Base-by-base conservation (phyloP, 2,329 filamentous ascomycete species). In the Nannizziopsis arthrosporioides region DNA sequence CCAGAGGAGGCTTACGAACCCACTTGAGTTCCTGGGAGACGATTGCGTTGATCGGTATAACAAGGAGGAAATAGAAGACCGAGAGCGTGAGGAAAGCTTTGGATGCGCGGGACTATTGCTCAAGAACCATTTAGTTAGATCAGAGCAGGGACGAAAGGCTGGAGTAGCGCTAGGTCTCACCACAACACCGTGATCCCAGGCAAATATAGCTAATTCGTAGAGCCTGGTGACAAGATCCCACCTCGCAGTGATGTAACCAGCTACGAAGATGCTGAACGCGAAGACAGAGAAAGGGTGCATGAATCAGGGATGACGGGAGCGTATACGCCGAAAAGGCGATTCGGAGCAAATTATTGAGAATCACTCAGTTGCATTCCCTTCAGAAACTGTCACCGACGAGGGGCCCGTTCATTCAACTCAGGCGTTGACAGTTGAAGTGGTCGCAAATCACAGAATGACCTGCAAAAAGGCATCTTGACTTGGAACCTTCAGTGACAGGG, bases 261-360 rank as follows among this genome's bases (percentile, higher is more conserved):
- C 90, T 77, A 96, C 84, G 75, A 98, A 98, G 74, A 98, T 95
- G 72, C 85, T 88, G 72, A 94, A 81, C 63, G 89, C 94, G 69
- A 95, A 79, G 68, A 90, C 75, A 55, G 90, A 96, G 74, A 96
- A 95, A 63, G 89, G 87, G 87, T 95, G 89, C 90, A 96, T 96
- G 59, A 70, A 71, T 68, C 53, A 63, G 54, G 56, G 53, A 57
- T 49, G 48, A 47, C 44, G 41, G 45, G 48, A 55, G 59, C 59
- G 58, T 64, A 66, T 66, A 51, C 58, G 57, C 61, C 51, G 42
- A 34, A 32, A 31, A 38, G 14, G 34, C n/a, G 41, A 17, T 2
- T 27, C 5, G 27, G 12, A 22, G 38, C 30, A 12, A 36, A 27
- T 7, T 9, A 15, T 11, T 40, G 8, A 27, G 35, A 41, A 27